Percentiles rank a stretch among this genome's conserved stretches.
Conservation (phyloP, 768 basidiomycete genomes). For the Phylloporus sp. region DNA sequence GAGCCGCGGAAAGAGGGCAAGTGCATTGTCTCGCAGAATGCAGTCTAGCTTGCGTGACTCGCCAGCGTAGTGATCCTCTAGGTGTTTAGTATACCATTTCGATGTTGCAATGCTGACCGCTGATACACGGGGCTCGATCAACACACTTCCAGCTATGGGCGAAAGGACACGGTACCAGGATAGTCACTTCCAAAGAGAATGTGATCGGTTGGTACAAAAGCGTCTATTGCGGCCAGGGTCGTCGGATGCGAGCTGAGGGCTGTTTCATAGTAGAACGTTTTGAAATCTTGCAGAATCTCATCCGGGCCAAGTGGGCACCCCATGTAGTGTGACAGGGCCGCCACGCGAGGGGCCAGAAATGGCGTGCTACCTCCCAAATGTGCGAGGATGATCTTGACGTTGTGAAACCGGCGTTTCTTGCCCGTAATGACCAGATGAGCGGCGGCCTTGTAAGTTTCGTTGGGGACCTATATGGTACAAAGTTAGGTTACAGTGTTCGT, state of each 20-base stretch:
- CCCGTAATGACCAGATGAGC: conserved; percentile 72
- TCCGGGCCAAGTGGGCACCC: conserved; percentile 58
- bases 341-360: conserved; percentile 63
- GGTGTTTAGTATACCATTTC: conserved; percentile 55
- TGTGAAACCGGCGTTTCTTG: conserved; percentile 55
- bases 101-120: conserved; percentile 55
- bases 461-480: conserved; percentile 51
- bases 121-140: conserved; percentile 22
- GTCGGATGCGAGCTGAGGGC: conserved; percentile 57
- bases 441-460: conserved; percentile 80
- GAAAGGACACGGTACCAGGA: conserved; percentile 46
- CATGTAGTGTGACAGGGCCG: conserved; percentile 64
- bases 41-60: conserved; percentile 37
- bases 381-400: conserved; percentile 62
- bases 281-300: conserved; percentile 66
- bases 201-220: conserved; percentile 45
- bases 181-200: conserved; percentile 74
- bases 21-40: conserved; percentile 48
- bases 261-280: conserved; percentile 68
- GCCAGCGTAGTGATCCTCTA: conserved; percentile 44
- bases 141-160: background rate
- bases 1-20: conserved; percentile 46
- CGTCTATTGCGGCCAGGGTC: conserved; percentile 47
- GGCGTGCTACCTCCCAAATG: conserved; percentile 70
- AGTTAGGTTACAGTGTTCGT: conserved; percentile 3